Conservation (phyloP, 2,329 filamentous ascomycete genomes). For the Trichoderma semiorbis region DNA sequence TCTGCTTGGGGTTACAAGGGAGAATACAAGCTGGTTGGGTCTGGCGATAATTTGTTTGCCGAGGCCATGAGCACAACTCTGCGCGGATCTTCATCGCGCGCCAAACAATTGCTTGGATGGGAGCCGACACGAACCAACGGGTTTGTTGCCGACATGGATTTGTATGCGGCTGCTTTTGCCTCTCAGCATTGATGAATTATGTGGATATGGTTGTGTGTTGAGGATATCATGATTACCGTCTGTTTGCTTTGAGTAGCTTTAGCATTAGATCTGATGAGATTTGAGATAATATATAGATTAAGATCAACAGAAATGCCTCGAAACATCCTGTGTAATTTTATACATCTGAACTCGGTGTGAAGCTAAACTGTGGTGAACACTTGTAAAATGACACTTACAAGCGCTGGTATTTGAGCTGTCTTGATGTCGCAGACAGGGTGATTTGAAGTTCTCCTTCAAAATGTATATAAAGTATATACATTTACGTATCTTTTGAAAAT, state of each 20-base stretch:
- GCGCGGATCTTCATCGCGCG: slow-evolving; percentile 17
- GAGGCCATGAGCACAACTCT: slow-evolving; percentile 20
- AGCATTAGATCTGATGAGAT: neutral
- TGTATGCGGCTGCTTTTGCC: slow-evolving; percentile 19
- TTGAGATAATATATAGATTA: neutral
- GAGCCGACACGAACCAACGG: slow-evolving; percentile 15
- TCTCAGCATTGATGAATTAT: slow-evolving; percentile 10
- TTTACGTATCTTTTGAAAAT: neutral
- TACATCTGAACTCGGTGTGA: no score
- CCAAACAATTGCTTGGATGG: slow-evolving; percentile 20
- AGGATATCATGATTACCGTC: neutral
- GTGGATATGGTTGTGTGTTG: neutral
- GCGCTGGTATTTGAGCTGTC: neutral
- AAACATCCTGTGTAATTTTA: neutral
- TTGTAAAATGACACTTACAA: neutral
- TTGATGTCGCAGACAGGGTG: fast-evolving
- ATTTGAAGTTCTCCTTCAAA: neutral
- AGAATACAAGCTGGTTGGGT: slow-evolving; percentile 7
- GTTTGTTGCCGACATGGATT: slow-evolving; percentile 14
- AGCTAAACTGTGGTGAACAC: neutral
- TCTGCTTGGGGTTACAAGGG: slow-evolving; percentile 13
- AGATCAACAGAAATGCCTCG: neutral
- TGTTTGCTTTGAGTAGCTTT: neutral
- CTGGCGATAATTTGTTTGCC: slow-evolving; percentile 16
- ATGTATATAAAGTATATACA: neutral